A percentile compares a stretch with the other conserved stretches of the same genome.
These are phyloP conservation scores for Fusarium temperatum DNA, from an alignment of 2,329 filamentous ascomycete species.

Conservation along the genomic window DNA sequence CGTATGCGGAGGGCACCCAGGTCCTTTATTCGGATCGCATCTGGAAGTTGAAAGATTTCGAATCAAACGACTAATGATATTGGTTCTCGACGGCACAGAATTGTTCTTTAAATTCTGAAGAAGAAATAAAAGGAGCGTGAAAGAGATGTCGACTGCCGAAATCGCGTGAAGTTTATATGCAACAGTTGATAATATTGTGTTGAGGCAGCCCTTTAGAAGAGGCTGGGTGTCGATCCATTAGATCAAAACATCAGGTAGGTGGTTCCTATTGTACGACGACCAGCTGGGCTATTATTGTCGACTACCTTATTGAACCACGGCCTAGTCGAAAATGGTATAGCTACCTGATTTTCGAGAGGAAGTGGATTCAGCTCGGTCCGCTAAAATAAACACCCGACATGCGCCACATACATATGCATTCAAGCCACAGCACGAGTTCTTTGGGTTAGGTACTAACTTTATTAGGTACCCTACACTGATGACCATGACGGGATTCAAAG, in stretches of 20 bases:
- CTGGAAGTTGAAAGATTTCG: background rate
- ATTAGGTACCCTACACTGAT: background rate
- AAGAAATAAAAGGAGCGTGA: background rate
- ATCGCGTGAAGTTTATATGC: slow-evolving; percentile 11
- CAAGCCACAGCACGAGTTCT: slow-evolving; percentile 11
- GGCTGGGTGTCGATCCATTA: slow-evolving; percentile 30
- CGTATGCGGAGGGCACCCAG: background rate
- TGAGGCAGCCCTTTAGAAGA: slow-evolving; percentile 33
- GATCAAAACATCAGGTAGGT: slow-evolving; percentile 20
- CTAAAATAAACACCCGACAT: slow-evolving; percentile 36
- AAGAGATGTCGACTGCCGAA: background rate
- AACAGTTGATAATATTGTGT: slow-evolving; percentile 27
- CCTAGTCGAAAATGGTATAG: slow-evolving; percentile 8
- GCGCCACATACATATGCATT: slow-evolving; percentile 11
- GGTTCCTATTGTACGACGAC: slow-evolving; percentile 10
- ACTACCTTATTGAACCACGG: background rate
- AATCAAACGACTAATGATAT: background rate
- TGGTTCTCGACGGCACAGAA: background rate
- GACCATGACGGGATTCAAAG: background rate
- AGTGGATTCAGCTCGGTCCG: slow-evolving; percentile 23
- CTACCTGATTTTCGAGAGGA: background rate
- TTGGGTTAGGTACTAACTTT: background rate
- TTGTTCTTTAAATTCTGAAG: background rate
- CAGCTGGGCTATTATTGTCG: slow-evolving; percentile 5
- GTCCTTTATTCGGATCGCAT: slow-evolving; percentile 39